Evolutionary conservation across 306 rosid genomes (phyloP), one percentile per base, ranked within the genome.

Genomic region (Acacia melanoxylon): DNA sequence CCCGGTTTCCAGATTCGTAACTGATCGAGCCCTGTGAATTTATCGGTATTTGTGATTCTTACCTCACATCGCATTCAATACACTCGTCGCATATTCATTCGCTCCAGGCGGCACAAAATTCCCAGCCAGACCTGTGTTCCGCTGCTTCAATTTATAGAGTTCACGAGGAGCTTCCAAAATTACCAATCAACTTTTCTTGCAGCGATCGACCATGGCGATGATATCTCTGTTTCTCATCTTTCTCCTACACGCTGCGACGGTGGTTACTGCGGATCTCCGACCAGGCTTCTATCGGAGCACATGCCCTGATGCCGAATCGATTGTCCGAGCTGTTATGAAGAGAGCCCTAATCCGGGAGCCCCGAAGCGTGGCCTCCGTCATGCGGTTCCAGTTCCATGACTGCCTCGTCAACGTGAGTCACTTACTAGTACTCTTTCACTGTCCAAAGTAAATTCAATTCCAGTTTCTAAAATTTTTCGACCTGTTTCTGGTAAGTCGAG

Each of bases 371-470:
- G 99, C 99, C 78, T 95, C 98, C 1, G 96, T 95, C 40, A 93
- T 95, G 99, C 90, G 98, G 24, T 83, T 95, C 75, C 96, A 95
- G 58, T 95, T 92, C 72, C 96, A 95, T 41, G 99, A 93, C 56
- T 95, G 99, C 92, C 86, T 95, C 25, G 97, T 95, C 25, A 88
- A 88, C 70, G 98, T 93, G 79, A 59, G 84, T 68, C 41, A 6
- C 12, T 27, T 31, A 11, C 15, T 37, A 75, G 24, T 16, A 74
- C 45, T 31, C 65, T 74, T 61, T 61, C 35, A 13, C 54, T 42
- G 42, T 67, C 51, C 61, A 63, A 17, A 78, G 40, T 8, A 20
- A 22, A 69, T 69, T 69, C 51, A 45, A 5, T 68, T 68, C 3
- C 0, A 19, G 9, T n/a, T 56, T 56, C 27, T 20, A 15, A 49